Percentiles rank a stretch among this genome's conserved stretches.
These are phyloP conservation scores for Hibiscus trionum DNA, from an alignment of 345 rosid species.

Conservation along the genomic window DNA sequence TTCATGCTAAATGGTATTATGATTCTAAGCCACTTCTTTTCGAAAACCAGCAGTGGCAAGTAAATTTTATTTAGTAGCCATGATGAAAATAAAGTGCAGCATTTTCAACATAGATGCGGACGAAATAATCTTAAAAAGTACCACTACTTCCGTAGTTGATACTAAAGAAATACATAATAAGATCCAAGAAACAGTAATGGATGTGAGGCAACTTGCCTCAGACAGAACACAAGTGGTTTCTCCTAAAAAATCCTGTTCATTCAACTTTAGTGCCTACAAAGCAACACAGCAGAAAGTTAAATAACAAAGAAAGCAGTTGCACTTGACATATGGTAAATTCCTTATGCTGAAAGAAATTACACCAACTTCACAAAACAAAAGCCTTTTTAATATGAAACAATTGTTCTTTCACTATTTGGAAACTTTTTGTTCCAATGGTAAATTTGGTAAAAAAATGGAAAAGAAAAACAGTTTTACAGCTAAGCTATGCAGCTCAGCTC, in stretches of 20 bases:
- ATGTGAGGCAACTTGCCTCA: constrained; percentile 27
- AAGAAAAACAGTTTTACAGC: neutral
- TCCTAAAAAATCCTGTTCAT: constrained; percentile 74
- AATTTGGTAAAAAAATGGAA: neutral
- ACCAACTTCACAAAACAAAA: neutral
- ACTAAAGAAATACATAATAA: neutral
- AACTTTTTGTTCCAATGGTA: neutral
- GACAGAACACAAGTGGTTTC: constrained; percentile 66
- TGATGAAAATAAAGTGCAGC: neutral
- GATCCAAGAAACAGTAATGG: neutral
- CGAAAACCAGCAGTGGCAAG: neutral
- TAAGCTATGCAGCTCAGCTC: neutral
- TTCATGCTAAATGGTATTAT: neutral
- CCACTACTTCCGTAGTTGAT: neutral
- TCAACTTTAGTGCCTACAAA: constrained; percentile 44
- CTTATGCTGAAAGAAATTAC: neutral
- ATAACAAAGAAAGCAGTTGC: neutral
- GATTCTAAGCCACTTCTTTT: neutral
- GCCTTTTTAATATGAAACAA: neutral
- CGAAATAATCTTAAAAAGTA: neutral
- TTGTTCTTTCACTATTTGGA: neutral
- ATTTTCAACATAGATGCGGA: neutral
- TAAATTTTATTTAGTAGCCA: neutral
- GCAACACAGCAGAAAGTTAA: constrained; percentile 7
- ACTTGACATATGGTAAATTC: neutral